Conservation (phyloP, 352 stramenopile genomes). For the Aphanomyces invadans region DNA sequence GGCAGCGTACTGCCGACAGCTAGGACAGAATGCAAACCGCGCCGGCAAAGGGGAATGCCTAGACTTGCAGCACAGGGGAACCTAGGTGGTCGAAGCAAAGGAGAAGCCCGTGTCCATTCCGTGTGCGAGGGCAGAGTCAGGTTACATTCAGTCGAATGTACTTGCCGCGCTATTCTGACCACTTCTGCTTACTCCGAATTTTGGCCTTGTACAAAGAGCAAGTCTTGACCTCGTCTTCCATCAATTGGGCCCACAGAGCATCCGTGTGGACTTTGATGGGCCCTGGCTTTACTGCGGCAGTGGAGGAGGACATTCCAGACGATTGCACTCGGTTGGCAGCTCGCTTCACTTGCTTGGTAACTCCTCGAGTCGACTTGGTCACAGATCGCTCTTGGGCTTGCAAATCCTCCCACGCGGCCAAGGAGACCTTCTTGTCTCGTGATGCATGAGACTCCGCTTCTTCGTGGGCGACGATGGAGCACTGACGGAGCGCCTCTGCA, state of each 20-base stretch:
- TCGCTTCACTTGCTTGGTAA: neutral
- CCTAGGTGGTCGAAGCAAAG: too few species aligned
- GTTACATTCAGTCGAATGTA: too few species aligned
- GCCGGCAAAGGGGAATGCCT: too few species aligned
- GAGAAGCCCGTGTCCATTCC: too few species aligned
- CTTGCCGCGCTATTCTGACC: too few species aligned
- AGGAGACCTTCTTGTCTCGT: conserved; percentile 12
- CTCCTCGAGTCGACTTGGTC: conserved; percentile 22
- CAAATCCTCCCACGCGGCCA: conserved; percentile 40
- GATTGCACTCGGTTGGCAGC: too few species aligned
- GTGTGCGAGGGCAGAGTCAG: too few species aligned
- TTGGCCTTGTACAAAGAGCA: neutral
- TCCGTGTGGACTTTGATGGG: conserved; percentile 31
- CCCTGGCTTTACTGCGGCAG: conserved; percentile 9
- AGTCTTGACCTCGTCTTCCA: conserved; percentile 28
- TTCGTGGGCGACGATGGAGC: neutral
- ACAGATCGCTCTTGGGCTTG: conserved; percentile 48
- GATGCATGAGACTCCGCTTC: conserved; percentile 16
- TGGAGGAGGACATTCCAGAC: conserved; percentile 11
- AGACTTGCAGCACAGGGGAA: too few species aligned
- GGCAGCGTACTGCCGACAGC: too few species aligned
- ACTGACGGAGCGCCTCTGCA: conserved; percentile 1
- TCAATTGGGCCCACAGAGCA: conserved; percentile 28
- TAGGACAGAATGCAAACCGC: too few species aligned
- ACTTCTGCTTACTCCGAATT: too few species aligned